These are phyloP conservation scores for Aspergillus quadricinctus DNA, from an alignment of 2,329 filamentous ascomycete species.

Conservation along the genomic window DNA sequence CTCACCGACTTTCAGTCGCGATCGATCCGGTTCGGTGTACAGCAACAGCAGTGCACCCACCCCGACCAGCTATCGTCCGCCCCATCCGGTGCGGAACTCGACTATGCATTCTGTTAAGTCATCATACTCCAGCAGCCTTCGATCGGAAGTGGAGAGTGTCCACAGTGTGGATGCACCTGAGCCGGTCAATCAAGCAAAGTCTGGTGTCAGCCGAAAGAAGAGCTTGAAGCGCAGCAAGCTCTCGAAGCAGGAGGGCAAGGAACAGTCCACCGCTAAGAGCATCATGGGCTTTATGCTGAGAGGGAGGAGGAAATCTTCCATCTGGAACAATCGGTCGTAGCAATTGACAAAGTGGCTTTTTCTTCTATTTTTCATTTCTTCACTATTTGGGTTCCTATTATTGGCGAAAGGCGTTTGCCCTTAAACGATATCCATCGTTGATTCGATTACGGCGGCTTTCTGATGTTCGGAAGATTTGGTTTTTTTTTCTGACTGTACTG, in stretches of 20 bases:
- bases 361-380: no score
- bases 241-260: constrained; percentile 4
- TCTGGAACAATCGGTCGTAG: background rate
- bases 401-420: background rate
- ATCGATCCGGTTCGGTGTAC: constrained; percentile 19
- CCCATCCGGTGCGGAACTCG: constrained; percentile 20
- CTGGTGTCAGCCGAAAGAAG: constrained; percentile 13
- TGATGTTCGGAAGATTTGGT: background rate
- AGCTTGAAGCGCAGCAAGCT: constrained; percentile 14
- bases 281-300: constrained; percentile 21
- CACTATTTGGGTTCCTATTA: background rate
- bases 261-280: constrained; percentile 14
- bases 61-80: constrained; percentile 14
- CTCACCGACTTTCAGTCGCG: constrained; percentile 16
- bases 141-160: constrained; percentile 22
- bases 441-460: background rate
- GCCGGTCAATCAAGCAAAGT: constrained; percentile 8
- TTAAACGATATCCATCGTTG: background rate
- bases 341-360: no score
- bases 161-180: constrained; percentile 9
- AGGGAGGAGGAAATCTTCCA: constrained; percentile 17
- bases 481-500: background rate
- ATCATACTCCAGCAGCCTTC: constrained; percentile 26
- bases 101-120: constrained; percentile 24
- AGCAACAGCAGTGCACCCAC: constrained; percentile 20